phyloP scores from a whole-genome alignment of 2,329 filamentous ascomycete species.

The Paraphaeosphaeria sporulosa region DNA sequence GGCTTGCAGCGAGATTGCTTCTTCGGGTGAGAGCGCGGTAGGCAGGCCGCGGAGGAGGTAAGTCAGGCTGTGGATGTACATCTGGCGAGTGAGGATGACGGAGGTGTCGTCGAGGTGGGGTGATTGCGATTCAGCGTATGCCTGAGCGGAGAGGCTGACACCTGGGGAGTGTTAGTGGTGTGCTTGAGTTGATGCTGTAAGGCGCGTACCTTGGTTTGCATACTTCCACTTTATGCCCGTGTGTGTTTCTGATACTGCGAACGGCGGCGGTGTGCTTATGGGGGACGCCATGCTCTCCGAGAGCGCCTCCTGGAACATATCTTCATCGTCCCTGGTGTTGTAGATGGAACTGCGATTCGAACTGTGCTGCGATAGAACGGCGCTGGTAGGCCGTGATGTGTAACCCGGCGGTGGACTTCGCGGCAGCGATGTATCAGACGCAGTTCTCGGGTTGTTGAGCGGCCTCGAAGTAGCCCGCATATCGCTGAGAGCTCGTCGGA shows the following conservation, averaged over 20 bases:
- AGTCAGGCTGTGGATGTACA: conserved; percentile 69
- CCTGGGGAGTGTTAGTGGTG: conserved; percentile 44
- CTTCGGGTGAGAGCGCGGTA: conserved; percentile 62
- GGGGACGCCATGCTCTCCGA: conserved; percentile 37
- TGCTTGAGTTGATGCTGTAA: neutral
- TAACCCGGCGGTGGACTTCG: conserved; percentile 50
- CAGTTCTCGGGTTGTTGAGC: conserved; percentile 24
- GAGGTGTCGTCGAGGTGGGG: conserved; percentile 43
- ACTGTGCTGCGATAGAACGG: conserved; percentile 16
- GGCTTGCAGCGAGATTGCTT: conserved; percentile 60
- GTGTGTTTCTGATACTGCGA: conserved; percentile 35
- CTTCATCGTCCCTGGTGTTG: conserved; percentile 29
- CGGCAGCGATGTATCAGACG: conserved; percentile 30
- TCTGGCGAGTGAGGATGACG: conserved; percentile 62
- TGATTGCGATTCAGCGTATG: conserved; percentile 55
- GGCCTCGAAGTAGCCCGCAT: conserved; percentile 30
- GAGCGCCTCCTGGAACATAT: conserved; percentile 32
- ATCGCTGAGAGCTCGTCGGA: conserved; percentile 48
- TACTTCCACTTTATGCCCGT: conserved; percentile 61
- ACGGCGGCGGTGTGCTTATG: conserved; percentile 27
- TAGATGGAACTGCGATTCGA: conserved; percentile 24
- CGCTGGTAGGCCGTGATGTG: conserved; percentile 33
- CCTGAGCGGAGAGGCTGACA: conserved; percentile 55
- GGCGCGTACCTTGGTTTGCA: conserved; percentile 56
- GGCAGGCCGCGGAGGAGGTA: conserved; percentile 72